Percentiles rank a stretch among this genome's conserved stretches.
phyloP scores from a whole-genome alignment of 2,329 filamentous ascomycete species.

The Botryotinia globosa region DNA sequence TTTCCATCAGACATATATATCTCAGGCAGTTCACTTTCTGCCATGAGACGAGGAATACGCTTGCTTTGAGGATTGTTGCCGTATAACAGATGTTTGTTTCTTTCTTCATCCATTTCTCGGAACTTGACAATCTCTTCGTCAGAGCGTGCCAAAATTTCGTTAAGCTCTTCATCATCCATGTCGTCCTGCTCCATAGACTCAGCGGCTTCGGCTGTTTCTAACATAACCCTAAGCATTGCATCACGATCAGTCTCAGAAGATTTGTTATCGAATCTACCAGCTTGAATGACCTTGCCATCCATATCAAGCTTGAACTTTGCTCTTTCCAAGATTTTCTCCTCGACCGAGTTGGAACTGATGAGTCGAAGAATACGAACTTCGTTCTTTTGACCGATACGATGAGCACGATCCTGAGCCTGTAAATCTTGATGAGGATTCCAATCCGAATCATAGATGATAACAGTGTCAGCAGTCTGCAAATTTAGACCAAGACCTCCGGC shows the following conservation, averaged over 20 bases:
- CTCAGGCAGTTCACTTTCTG: constrained; percentile 84
- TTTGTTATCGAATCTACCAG: constrained; percentile 99
- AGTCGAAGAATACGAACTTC: constrained; percentile 94
- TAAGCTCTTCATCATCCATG: constrained; percentile 98
- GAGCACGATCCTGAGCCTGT: constrained; percentile 98
- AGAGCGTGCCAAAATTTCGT: constrained; percentile 85
- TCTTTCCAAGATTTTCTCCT: constrained; percentile 97
- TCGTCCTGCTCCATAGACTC: constrained; percentile 79
- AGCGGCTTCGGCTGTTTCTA: constrained; percentile 76
- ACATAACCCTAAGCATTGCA: constrained; percentile 87
- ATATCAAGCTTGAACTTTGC: constrained; percentile 98
- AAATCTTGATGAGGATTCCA: constrained; percentile 99
- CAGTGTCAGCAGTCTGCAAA: constrained; percentile 93
- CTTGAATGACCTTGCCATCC: constrained; percentile 99
- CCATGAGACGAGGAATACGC: constrained; percentile 74
- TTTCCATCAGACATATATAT: constrained; percentile 89
- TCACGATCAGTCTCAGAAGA: constrained; percentile 98
- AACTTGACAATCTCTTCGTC: constrained; percentile 77
- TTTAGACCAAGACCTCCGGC: constrained; percentile 97
- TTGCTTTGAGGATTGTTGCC: constrained; percentile 63
- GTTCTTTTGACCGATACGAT: constrained; percentile 99
- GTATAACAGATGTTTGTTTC: constrained; percentile 64
- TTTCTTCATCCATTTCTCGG: constrained; percentile 78
- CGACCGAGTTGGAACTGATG: constrained; percentile 94
- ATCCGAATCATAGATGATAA: constrained; percentile 99